Evolutionary conservation across 2,329 filamentous ascomycete species (phyloP).

Genomic region (Calonectria pteridis): DNA sequence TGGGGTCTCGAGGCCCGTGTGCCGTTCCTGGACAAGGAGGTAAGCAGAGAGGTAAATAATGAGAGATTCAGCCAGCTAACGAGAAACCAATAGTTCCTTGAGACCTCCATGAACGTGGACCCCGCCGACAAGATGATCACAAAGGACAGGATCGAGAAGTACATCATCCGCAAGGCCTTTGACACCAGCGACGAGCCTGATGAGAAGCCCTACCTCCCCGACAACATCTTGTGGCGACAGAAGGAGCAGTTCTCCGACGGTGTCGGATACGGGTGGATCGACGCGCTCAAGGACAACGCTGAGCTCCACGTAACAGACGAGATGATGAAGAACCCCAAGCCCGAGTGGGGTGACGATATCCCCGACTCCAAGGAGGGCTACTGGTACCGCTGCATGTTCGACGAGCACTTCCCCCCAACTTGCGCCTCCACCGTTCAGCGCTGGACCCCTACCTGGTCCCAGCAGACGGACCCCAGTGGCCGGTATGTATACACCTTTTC

Average conservation of each 20-base stretch:
- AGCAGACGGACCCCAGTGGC: constrained; percentile 95
- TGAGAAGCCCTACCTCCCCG: constrained; percentile 88
- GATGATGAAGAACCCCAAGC: constrained; percentile 98
- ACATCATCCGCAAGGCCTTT: constrained; percentile 97
- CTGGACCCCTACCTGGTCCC: constrained; percentile 98
- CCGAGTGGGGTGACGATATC: constrained; percentile 92
- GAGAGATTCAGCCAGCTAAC: constrained; percentile 36
- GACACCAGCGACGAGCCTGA: constrained; percentile 90
- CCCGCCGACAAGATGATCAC: constrained; percentile 97
- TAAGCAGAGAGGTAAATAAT: constrained; percentile 46
- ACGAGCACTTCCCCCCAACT: constrained; percentile 95
- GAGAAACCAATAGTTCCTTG: constrained; percentile 76
- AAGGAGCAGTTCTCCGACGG: constrained; percentile 99
- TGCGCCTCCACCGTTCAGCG: constrained; percentile 95
- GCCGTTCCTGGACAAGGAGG: constrained; percentile 95
- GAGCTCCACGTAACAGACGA: constrained; percentile 92
- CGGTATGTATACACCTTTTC: constrained; percentile 63
- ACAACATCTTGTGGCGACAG: constrained; percentile 96
- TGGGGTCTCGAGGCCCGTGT: constrained; percentile 99
- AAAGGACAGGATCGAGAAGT: constrained; percentile 92
- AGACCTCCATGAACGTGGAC: constrained; percentile 93
- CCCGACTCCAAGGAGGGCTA: constrained; percentile 98
- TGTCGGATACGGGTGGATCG: constrained; percentile 99
- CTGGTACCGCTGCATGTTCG: constrained; percentile 99
- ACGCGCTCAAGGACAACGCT: constrained; percentile 94